Evolutionary conservation across 2,329 filamentous ascomycete species (phyloP).

Genomic region (Nigrograna mackinnonii): DNA sequence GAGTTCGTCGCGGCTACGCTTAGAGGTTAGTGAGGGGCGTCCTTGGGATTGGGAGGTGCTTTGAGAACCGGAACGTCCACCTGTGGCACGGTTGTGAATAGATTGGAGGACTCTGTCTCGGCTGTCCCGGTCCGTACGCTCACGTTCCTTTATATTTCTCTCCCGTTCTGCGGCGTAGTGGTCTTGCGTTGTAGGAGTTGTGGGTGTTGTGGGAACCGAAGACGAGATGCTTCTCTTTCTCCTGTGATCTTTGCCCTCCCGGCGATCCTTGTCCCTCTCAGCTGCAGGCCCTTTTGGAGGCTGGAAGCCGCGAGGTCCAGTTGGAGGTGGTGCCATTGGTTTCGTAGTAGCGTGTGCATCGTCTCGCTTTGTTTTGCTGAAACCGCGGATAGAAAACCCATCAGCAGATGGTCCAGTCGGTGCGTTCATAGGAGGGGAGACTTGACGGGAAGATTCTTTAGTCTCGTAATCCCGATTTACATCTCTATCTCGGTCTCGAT

Average conservation of each 20-base stretch:
- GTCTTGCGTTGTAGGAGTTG: slow-evolving; percentile 43
- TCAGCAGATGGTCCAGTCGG: slow-evolving; percentile 44
- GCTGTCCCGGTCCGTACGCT: slow-evolving; percentile 29
- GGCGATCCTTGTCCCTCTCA: slow-evolving; percentile 31
- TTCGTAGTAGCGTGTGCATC: slow-evolving; percentile 15
- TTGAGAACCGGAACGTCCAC: not conserved
- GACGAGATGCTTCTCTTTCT: slow-evolving; percentile 19
- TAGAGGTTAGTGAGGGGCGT: slow-evolving; percentile 20
- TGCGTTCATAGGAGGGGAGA: slow-evolving; percentile 36
- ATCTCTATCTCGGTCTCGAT: slow-evolving; percentile 47
- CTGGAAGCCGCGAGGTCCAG: slow-evolving; percentile 36
- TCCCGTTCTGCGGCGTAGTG: slow-evolving; percentile 73
- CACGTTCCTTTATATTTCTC: slow-evolving; percentile 32
- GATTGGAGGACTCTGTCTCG: slow-evolving; percentile 17
- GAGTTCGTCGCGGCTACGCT: slow-evolving; percentile 31
- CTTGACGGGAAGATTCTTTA: slow-evolving; percentile 18
- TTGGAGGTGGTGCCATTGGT: slow-evolving; percentile 40
- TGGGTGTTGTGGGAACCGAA: slow-evolving; percentile 15
- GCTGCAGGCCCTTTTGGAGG: slow-evolving; percentile 42
- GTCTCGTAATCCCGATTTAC: slow-evolving; percentile 19
- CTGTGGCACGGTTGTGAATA: slow-evolving; percentile 1
- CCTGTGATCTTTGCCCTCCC: slow-evolving; percentile 15
- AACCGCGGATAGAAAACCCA: slow-evolving; percentile 53
- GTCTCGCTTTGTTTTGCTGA: slow-evolving; percentile 32
- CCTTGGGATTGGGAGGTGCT: not conserved